Base-by-base conservation (phyloP, 2,329 filamentous ascomycete species). In the Pseudogymnoascus sp. region DNA sequence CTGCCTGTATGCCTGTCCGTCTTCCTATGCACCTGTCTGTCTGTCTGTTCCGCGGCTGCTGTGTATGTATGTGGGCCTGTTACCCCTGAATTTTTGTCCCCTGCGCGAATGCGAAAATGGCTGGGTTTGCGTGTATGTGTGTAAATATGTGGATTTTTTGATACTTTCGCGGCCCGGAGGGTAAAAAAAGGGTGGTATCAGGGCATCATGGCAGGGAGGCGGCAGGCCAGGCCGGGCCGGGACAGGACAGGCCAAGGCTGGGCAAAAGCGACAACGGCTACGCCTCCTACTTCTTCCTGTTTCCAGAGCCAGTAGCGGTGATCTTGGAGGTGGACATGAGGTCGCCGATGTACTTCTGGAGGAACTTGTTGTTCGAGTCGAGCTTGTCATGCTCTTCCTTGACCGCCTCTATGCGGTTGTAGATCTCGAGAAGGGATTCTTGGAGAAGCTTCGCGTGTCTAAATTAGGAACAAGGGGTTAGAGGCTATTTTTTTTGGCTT, bases 341-440 rank as follows among this genome's bases (percentile, higher is more conserved):
- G 72, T 96, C 93, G 68, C 93, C 93, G 71, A 98, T 98, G 75
- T 98, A 98, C 75, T 96, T 96, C 76, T 98, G 93, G 59, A 99
- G 78, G 73, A 98, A 97, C 72, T 92, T 93, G 82, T 99, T 99
- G 75, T 97, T 93, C 75, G 84, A 95, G 76, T 98, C 93, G 62
- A 99, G 86, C 77, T 96, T 97, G 78, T 97, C 91, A 73, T 99
- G 93, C 73, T 98, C 93, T 70, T 90, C 89, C 75, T 92, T 91
- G 67, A 98, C 93, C 31, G 91, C 90, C 73, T 99, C 95, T 74
- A 98, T 96, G 61, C 92, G 89, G 76, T 96, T 91, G 68, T 96
- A 91, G 46, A 98, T 89, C 66, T 89, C 90, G 66, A 96, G 82
- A 35, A 99, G 85, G 28, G 91, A 96, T 62, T 92, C 90, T 76